phyloP scores from a whole-genome alignment of 2,329 filamentous ascomycete genomes.

The Cladophialophora carrionii region DNA sequence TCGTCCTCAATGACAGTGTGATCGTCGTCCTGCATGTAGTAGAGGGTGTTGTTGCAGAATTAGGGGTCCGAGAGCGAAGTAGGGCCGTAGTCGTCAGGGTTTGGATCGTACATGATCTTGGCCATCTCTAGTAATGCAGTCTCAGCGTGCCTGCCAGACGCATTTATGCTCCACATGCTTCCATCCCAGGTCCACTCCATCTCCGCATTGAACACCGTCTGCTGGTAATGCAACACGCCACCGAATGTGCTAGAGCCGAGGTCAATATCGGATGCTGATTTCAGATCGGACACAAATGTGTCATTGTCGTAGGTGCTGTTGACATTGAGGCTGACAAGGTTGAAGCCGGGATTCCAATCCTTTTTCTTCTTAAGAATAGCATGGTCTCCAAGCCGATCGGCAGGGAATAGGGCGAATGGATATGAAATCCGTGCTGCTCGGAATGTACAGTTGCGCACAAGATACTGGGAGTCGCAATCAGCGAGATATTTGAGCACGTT shows the following conservation, averaged over 20 bases:
- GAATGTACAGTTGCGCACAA: slow-evolving; percentile 1
- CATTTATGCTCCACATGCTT: slow-evolving; percentile 2
- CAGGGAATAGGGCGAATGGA: neutral
- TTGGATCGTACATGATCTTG: neutral
- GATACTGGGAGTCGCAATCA: neutral
- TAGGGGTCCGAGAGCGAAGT: neutral
- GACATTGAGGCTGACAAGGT: neutral
- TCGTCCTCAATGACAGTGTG: neutral
- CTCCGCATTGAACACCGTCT: neutral
- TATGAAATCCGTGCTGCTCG: slow-evolving; percentile 1
- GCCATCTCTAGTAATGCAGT: neutral
- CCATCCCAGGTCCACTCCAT: slow-evolving; percentile 7
- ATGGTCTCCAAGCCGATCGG: neutral
- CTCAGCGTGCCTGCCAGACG: neutral
- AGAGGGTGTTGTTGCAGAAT: neutral
- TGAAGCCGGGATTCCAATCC: neutral
- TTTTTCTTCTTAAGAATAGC: neutral
- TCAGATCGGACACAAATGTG: neutral
- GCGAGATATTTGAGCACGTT: neutral
- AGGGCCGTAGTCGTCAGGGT: neutral
- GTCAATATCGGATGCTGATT: neutral
- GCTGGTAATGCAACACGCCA: neutral
- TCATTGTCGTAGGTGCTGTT: neutral
- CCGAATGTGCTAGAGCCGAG: neutral
- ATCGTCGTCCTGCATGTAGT: neutral